Base-by-base conservation (phyloP, 2,329 filamentous ascomycete genomes). In the Knufia fluminis region DNA sequence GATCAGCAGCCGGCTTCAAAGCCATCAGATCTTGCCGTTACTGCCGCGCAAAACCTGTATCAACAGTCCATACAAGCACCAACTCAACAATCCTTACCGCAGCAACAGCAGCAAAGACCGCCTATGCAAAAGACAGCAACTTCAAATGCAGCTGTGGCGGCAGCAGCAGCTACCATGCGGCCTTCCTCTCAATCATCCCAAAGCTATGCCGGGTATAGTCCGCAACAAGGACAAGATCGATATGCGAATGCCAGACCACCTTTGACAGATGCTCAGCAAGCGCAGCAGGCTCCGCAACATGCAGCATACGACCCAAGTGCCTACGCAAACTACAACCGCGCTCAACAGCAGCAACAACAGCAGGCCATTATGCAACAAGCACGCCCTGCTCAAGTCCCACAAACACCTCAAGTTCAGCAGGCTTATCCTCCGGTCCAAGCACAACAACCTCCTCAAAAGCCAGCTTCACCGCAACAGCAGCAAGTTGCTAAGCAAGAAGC, bases 81-180 rank as follows among this genome's bases (percentile, higher is more conserved):
- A 26, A 68, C 69, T 39, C 45, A 23, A 16, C 45, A 48, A 57
- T 64, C 16, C 66, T 69, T 53, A 67, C 68, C 55, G 56, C 70
- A 57, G 67, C 64, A 61, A 67, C 69, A 56, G 66, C 67, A 52
- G 50, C 46, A 44, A 26, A 46, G 32, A 24, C 40, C 46, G 24
- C 51, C 54, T 19, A 48, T 55, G 22, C 54, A 54, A 20, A 54
- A 55, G 24, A 52, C 50, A 36, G 72, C 77, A 43, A 73, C 75
- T 12, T 70, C 71, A 9, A 68, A 71, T 48, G 72, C 74, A 12
- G 68, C 71, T 9, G 65, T 69, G 0, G 52, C 54, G 31, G 57
- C 57, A 2, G 73, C 73, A 1, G 74, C 75, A 2, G 71, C 69
- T 7, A 73, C 71, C 1, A 70, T 74, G 61, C 68, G 70, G 19